Evolutionary conservation across 2,329 filamentous ascomycete genomes (phyloP).

Genomic region (Chaetomium sp.): DNA sequence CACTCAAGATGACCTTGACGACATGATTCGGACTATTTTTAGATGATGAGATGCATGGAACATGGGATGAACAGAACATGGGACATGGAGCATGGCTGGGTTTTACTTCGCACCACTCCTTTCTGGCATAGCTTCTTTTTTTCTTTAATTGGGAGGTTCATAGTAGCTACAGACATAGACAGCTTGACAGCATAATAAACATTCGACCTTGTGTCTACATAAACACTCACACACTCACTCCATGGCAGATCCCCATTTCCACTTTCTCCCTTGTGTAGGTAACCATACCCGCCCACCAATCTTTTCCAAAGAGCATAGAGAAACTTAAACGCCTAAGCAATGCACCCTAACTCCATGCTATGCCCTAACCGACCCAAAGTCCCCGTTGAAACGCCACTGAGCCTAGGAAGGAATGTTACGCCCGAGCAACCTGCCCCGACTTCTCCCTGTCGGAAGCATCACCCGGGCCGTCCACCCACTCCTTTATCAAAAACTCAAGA

Average conservation of each 20-base stretch:
- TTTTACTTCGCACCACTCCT: conserved; percentile 18
- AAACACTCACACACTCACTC: no score
- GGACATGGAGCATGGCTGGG: background rate
- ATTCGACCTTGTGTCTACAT: background rate
- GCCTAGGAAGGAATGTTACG: background rate
- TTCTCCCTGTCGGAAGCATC: conserved; percentile 9
- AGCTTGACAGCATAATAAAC: background rate
- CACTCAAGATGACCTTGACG: background rate
- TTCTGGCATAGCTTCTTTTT: background rate
- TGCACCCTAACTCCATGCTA: background rate
- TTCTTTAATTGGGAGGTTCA: background rate
- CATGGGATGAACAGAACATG: background rate
- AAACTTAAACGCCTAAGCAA: background rate
- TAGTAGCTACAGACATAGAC: background rate
- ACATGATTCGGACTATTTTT: background rate
- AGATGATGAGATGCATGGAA: background rate
- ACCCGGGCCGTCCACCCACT: conserved; percentile 21
- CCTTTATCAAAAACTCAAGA: conserved; percentile 20
- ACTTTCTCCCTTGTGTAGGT: no score
- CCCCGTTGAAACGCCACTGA: background rate
- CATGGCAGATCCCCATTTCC: no score
- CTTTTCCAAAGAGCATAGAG: no score
- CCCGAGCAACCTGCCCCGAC: background rate
- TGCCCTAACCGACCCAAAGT: background rate
- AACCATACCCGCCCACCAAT: background rate